Percentiles rank a stretch among this genome's conserved stretches.
Conservation (phyloP, 1,284 basidiomycete species). For the Boletus smithii region DNA sequence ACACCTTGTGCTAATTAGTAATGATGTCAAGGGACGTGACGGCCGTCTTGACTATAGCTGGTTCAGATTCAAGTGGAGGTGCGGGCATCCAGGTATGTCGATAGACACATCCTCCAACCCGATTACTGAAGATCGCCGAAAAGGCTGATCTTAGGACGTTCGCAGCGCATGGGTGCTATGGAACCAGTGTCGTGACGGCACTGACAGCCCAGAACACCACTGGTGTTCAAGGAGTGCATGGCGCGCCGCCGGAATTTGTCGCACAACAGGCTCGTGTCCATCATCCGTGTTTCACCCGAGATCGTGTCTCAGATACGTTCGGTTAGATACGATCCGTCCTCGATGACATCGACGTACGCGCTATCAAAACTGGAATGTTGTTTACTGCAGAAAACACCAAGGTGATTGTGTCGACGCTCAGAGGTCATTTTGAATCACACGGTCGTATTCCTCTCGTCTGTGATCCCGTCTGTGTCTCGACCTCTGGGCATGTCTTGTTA, state of each 20-base stretch:
- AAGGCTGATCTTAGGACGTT: conserved; percentile 87
- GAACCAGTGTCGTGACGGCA: conserved; percentile 84
- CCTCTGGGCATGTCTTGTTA: conserved; percentile 83
- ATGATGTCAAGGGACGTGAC: conserved; percentile 12
- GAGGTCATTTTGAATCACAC: conserved; percentile 33
- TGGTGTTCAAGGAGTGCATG: conserved; percentile 75
- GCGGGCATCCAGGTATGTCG: conserved; percentile 82
- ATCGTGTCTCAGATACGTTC: neutral
- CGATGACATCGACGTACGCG: conserved; percentile 71
- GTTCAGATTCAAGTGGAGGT: conserved; percentile 85
- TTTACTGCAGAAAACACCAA: conserved; percentile 50
- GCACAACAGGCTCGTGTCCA: conserved; percentile 56
- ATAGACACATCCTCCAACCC: neutral
- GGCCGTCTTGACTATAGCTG: conserved; percentile 70
- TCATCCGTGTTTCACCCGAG: neutral
- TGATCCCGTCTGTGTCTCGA: conserved; percentile 93
- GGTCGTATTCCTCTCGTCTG: conserved; percentile 55
- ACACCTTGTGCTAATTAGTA: neutral
- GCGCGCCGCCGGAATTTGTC: conserved; percentile 66
- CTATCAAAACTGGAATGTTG: conserved; percentile 92
- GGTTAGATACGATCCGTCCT: conserved; percentile 70
- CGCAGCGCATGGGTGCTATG: conserved; percentile 78
- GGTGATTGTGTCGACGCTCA: conserved; percentile 47
- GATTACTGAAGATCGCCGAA: neutral
- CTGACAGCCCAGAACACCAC: conserved; percentile 90